A percentile compares a stretch with the other conserved stretches of the same genome.
Conservation (phyloP, 352 stramenopile genomes). For the Phytophthora boehmeriae region DNA sequence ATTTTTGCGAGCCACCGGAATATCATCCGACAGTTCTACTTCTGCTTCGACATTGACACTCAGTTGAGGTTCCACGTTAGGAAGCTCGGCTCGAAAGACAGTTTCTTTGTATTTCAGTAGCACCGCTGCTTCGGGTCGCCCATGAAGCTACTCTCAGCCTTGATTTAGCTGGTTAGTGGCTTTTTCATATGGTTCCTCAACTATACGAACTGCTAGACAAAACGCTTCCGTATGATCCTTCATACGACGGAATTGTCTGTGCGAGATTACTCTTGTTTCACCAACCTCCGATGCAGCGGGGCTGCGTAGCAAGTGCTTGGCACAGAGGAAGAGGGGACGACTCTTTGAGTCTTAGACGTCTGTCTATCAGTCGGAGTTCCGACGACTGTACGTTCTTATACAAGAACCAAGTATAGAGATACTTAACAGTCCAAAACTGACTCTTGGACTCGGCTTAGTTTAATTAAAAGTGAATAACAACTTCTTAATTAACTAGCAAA, state of each 20-base stretch:
- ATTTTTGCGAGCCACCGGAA: not conserved
- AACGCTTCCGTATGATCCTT: not conserved
- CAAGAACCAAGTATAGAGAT: no score
- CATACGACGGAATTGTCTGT: not conserved
- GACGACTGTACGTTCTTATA: no score
- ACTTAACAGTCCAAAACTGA: no score
- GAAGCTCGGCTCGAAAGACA: conserved; percentile 4
- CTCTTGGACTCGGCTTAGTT: no score
- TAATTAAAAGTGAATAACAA: no score
- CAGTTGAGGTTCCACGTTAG: not conserved
- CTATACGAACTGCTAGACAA: conserved; percentile 7
- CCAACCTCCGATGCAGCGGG: no score
- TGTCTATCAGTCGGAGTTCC: no score
- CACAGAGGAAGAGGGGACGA: no score
- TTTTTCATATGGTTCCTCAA: conserved; percentile 1
- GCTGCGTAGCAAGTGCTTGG: no score
- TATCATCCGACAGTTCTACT: not conserved
- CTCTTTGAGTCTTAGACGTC: no score
- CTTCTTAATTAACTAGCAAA: no score
- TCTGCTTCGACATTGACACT: conserved; percentile 3
- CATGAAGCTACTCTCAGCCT: not conserved
- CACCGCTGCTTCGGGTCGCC: not conserved
- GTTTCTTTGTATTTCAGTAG: conserved; percentile 4
- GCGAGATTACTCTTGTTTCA: not conserved
- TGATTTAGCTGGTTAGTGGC: not conserved